Evolutionary conservation across 768 basidiomycete genomes (phyloP), one percentile per base, ranked within the genome.

Genomic region (Mrakia gelida): DNA sequence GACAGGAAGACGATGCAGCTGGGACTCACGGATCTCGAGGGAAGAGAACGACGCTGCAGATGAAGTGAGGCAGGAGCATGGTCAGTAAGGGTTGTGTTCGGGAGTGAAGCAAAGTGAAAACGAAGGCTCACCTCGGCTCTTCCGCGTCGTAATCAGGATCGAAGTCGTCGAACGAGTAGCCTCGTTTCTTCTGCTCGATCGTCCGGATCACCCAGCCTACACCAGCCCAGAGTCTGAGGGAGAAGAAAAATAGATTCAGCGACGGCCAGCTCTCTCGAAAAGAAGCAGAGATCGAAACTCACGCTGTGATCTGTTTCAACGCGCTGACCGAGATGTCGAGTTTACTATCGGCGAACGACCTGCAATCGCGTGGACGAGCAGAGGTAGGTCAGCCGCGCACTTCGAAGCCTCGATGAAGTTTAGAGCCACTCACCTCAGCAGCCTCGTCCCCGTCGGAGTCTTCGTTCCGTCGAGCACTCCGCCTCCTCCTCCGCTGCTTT

Each of bases 141-240:
- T 70, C 67, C 2, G 67, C 73, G 5, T 71, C 75, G 28, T 34
- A 30, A 41, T 79, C 78, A 3, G 78, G 78, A 61, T 79, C 78
- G 38, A 79, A 59, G 38, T 79, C 78, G 21, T 75, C 78, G 26
- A 63, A 41, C 18, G 67, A 34, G 32, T 62, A 59, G 8, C 78
- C 78, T 32, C 78, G 73, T 52, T 75, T 67, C 71, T 79, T 79
- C 70, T 79, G 78, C 9, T 79, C 75, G 71, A 79, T 79, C 59
- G 78, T 79, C 15, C 78, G 16, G 21, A 75, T 59, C 1, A 79
- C 78, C 78, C 78, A 79, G 21, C 74, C 73, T 13, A 76, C 78
- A 10, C 78, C 78, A 15, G 74, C 78, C 78, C 78, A 79, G 9
- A 41, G 78, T 26, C 41, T 38, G 7, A 56, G 23, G 26, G 23